These are phyloP conservation scores for Takashimella tepidaria DNA, from an alignment of 1,284 basidiomycete genomes.

Conservation along the genomic window DNA sequence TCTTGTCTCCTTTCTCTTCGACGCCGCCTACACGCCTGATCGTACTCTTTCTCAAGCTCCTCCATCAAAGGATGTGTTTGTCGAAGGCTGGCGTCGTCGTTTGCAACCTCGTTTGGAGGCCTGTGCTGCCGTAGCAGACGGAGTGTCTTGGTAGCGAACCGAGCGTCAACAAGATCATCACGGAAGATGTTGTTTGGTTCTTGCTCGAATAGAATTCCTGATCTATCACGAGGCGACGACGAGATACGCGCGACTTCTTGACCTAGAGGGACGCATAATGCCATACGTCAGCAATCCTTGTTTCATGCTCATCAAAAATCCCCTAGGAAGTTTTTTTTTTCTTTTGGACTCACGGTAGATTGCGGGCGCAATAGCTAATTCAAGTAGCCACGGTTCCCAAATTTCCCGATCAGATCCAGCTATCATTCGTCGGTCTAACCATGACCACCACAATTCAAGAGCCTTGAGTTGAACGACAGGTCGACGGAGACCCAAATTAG, in stretches of 20 bases:
- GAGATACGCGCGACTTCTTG: neutral
- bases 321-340: neutral
- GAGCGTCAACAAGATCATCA: conserved; percentile 27
- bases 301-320: neutral
- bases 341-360: conserved; percentile 23
- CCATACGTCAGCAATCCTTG: too few species aligned
- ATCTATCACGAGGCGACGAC: neutral
- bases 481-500: conserved; percentile 12
- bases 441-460: conserved; percentile 31
- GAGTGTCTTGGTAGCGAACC: conserved; percentile 18
- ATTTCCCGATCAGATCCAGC: neutral
- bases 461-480: conserved; percentile 25
- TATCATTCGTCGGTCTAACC: conserved; percentile 11
- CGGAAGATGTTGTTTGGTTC: conserved; percentile 46
- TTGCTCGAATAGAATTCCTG: conserved; percentile 36
- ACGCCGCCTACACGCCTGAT: neutral
- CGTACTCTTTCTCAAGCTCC: neutral
- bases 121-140: conserved; percentile 6
- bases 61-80: neutral
- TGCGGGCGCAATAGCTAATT: conserved; percentile 6
- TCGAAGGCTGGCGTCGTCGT: neutral
- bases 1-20: neutral
- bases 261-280: too few species aligned
- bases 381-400: conserved; percentile 29
- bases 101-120: neutral